Evolutionary conservation across 139 green algal species (phyloP), one percentile per base, ranked within the genome.

Genomic region (Chlorella vulgaris): DNA sequence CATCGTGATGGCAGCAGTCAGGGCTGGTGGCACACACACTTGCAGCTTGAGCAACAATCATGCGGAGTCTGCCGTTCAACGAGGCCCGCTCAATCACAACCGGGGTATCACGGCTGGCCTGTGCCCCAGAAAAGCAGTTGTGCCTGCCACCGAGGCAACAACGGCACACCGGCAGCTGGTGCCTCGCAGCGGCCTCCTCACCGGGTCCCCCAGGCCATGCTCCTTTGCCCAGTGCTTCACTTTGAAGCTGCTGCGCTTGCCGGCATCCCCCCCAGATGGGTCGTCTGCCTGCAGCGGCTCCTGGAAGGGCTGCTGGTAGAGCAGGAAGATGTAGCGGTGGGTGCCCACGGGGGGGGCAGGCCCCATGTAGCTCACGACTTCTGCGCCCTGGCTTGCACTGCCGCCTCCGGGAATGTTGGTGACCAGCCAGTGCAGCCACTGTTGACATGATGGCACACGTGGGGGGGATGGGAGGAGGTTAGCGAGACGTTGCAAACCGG

Each of bases 261-360:
- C 31, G 21, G 47, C 33, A 33, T 78, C 71, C 19, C 71, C 71
- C 7, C 47, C 71, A 42, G 47, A 78, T 21, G 71, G 71, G 50
- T 78, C 71, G 3, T 43, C 21, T 31, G 43, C 50, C 71, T 78
- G 71, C 8, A 82, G 50, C 22, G 62, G 43, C 43, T 82, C 63
- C 43, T 67, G 43, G 39, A 36, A 68, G 43, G 76, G 63, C 51
- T 83, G 77, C 50, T 76, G 42, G 50, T 77, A 83, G 21, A 83
- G 51, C 77, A 83, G 38, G 65, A 76, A 83, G 21, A 83, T 69
- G 76, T 82, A 82, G 31, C 76, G 76, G 42, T 82, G 76, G 4
- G 62, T 74, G 61, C 76, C 76, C 2, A 62, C 60, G 26, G 75
- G 75, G 26, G 75, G 75, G 33, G 18, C 28, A 35, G 73, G 73